Conservation (phyloP, 306 rosid genomes). For the cucumber (Cucumis sativus) region DNA sequence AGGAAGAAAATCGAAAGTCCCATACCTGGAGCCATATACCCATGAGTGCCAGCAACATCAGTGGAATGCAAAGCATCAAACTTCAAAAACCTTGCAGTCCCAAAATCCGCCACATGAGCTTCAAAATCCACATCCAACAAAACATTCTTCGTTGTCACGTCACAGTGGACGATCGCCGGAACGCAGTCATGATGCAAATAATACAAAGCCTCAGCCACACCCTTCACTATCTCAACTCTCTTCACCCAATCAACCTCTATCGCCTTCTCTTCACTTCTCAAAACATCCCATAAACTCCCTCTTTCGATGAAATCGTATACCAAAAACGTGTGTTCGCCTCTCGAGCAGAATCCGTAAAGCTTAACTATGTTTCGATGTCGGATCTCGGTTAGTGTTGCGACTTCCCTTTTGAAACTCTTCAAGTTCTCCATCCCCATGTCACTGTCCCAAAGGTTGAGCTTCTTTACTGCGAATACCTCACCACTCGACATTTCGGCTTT, state of each 20-base stretch:
- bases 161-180: constrained; percentile 23
- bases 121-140: constrained; percentile 16
- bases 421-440: constrained; percentile 14
- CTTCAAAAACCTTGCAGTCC: constrained; percentile 33
- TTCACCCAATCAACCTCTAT: constrained; percentile 22
- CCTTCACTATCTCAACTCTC: constrained; percentile 22
- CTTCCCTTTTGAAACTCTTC: constrained; percentile 6
- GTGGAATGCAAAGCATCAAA: constrained; percentile 24
- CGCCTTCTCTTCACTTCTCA: constrained; percentile 13
- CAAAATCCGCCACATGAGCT: constrained; percentile 37
- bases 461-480: constrained; percentile 28
- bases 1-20: no score
- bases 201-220: constrained; percentile 17
- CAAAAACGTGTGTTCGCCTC: constrained; percentile 25
- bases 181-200: constrained; percentile 11
- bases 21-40: constrained; percentile 41
- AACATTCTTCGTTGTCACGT: constrained; percentile 28
- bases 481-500: constrained; percentile 16
- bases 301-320: constrained; percentile 28
- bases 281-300: constrained; percentile 19
- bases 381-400: constrained; percentile 20
- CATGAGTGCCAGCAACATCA: constrained; percentile 33
- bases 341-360: constrained; percentile 32
- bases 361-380: background rate
- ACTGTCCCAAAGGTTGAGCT: constrained; percentile 17